Base-by-base conservation (phyloP, 106 monocot species). In the Dactylorhiza incarnata region DNA sequence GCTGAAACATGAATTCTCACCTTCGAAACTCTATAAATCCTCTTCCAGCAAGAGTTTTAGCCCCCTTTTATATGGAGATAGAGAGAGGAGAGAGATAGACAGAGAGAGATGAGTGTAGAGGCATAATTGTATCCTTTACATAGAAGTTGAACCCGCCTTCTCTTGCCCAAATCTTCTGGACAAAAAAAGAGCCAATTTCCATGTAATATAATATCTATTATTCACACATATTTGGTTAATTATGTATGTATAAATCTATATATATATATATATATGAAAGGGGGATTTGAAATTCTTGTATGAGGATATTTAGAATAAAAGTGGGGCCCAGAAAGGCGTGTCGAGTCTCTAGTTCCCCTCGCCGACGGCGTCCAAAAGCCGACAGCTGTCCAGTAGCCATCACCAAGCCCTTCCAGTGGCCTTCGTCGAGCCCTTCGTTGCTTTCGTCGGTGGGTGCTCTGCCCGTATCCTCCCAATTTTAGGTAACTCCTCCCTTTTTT, bases 281-380 rank as follows among this genome's bases (percentile, higher is more conserved):
- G 68, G 5, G 29, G 45, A 44, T 69, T 69, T 44, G 45, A 46
- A 17, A 46, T 45, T 69, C 69, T 46, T 9, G 17, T 11, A 17
- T 7, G 45, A 46, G 6, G 7, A 5, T 0, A 2, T 22, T 68
- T 14, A 16, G 16, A 46, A 17, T 69, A 15, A 17, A 1, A 46
- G 69, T 69, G 69, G 81, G 48, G 54, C 58, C 68, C 46, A 73
- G 19, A 37, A 45, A 62, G 75, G 76, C 83, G 56, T 75, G 75
- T n/a, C n/a, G n/a, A n/a, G n/a, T n/a, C n/a, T n/a, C n/a, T n/a
- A n/a, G n/a, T n/a, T n/a, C n/a, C n/a, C n/a, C n/a, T n/a, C n/a
- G n/a, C n/a, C n/a, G n/a, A n/a, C n/a, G n/a, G n/a, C n/a, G n/a
- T n/a, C n/a, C n/a, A n/a, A n/a, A n/a, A n/a, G n/a, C n/a, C n/a